Evolutionary conservation across 1,284 basidiomycete genomes (phyloP).

Genomic region (Tilletia indica): DNA sequence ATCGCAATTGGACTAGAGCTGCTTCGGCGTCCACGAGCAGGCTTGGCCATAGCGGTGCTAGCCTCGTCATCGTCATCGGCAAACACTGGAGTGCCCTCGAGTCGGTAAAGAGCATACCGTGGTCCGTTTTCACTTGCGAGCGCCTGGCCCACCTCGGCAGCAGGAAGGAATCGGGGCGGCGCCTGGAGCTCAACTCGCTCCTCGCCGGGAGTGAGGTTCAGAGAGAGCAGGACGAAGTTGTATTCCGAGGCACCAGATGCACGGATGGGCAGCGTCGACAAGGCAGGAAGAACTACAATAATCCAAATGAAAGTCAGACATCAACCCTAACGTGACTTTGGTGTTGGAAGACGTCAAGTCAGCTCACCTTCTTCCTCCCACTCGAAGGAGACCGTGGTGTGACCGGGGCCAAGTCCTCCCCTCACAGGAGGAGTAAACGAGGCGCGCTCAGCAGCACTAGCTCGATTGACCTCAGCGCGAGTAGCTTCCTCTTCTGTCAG

Average conservation of each 20-base stretch:
- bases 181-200: slow-evolving; percentile 9
- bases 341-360: neutral
- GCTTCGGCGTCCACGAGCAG: slow-evolving; percentile 28
- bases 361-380: slow-evolving; percentile 13
- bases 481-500: slow-evolving; percentile 7
- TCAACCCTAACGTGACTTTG: neutral
- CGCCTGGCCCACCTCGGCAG: slow-evolving; percentile 6
- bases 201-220: slow-evolving; percentile 14
- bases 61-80: slow-evolving; percentile 5
- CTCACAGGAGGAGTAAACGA: neutral
- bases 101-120: slow-evolving; percentile 5
- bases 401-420: neutral
- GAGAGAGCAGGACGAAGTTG: slow-evolving; percentile 17
- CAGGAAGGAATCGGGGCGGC: slow-evolving; percentile 7
- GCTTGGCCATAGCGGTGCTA: neutral
- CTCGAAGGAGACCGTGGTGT: neutral
- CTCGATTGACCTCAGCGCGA: slow-evolving; percentile 6
- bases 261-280: slow-evolving; percentile 9
- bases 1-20: neutral
- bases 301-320: neutral
- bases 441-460: slow-evolving; percentile 7
- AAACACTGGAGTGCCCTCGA: slow-evolving; percentile 9
- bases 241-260: slow-evolving; percentile 2
- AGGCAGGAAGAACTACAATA: neutral
- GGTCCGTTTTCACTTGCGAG: neutral